These are phyloP conservation scores for barrel medic (Medicago truncatula) DNA, from an alignment of 306 rosid species.

Conservation along the genomic window DNA sequence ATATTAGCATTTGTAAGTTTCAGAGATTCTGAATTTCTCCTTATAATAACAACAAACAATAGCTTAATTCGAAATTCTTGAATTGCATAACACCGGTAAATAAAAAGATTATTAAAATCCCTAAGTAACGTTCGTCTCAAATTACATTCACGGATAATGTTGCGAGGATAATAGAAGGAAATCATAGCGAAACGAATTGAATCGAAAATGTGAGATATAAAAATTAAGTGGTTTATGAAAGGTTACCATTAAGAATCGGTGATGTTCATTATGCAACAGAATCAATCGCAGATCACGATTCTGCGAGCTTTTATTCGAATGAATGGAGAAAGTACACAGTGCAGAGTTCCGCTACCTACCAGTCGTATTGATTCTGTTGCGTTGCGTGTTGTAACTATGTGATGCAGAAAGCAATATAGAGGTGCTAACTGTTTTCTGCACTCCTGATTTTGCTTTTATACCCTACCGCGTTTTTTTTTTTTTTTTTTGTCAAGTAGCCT, in stretches of 20 bases:
- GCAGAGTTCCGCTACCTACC: constrained; percentile 29
- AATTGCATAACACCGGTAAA: constrained; percentile 16
- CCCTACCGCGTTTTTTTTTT: too few species aligned
- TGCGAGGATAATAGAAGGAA: background rate
- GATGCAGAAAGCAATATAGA: too few species aligned
- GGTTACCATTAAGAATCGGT: constrained; percentile 36
- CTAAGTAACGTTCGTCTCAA: constrained; percentile 3
- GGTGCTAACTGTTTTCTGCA: too few species aligned
- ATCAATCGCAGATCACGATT: constrained; percentile 34
- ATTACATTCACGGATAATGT: constrained; percentile 4
- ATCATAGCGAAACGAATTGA: background rate
- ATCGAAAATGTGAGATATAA: constrained; percentile 9
- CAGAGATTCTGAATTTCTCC: constrained; percentile 19
- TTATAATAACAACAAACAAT: background rate
- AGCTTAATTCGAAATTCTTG: constrained; percentile 24
- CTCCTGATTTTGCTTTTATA: too few species aligned
- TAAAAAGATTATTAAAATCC: constrained; percentile 26
- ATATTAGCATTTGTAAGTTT: constrained; percentile 4
- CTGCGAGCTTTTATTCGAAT: background rate
- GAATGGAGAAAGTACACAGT: background rate
- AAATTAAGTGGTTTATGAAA: background rate
- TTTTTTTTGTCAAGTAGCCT: too few species aligned
- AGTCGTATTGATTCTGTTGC: constrained; percentile 32
- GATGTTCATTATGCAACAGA: constrained; percentile 28
- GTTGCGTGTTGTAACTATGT: too few species aligned